Conservation (phyloP, 331 rosid genomes). For the Malus hybrid region DNA sequence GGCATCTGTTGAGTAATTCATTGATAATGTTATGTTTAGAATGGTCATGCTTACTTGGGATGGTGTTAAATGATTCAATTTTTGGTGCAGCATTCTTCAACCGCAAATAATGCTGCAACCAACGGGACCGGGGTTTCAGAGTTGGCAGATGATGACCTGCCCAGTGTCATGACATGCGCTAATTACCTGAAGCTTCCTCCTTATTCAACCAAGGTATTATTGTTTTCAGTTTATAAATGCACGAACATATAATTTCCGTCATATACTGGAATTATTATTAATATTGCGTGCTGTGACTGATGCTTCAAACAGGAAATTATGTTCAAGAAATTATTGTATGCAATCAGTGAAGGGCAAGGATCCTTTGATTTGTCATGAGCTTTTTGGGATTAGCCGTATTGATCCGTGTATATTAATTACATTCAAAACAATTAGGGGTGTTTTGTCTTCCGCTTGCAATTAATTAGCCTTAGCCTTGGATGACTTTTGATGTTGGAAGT, state of each 20-base stretch:
- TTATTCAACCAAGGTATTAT: constrained; percentile 84
- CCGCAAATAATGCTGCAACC: constrained; percentile 44
- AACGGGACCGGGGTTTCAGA: constrained; percentile 78
- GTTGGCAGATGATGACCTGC: constrained; percentile 89
- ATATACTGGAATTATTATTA: not conserved
- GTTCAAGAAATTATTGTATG: constrained; percentile 91
- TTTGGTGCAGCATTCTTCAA: constrained; percentile 67
- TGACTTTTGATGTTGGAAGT: constrained; percentile 41
- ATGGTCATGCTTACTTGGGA: not conserved
- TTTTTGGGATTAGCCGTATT: constrained; percentile 34
- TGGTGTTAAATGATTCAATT: not conserved
- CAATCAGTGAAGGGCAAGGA: constrained; percentile 99
- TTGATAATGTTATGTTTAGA: not conserved
- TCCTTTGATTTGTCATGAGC: constrained; percentile 96
- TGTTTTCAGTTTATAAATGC: not conserved
- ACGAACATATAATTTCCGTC: not conserved
- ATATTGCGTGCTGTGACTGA: constrained; percentile 5
- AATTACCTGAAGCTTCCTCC: constrained; percentile 99
- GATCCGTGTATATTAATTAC: constrained; percentile 50
- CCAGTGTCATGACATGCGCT: constrained; percentile 99
- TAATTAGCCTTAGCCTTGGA: constrained; percentile 16
- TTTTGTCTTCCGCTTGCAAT: not conserved
- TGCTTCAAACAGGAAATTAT: constrained; percentile 67
- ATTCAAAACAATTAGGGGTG: constrained; percentile 32
- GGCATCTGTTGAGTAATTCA: not conserved